Percentiles rank a stretch among this genome's conserved stretches.
Evolutionary conservation across 2,329 filamentous ascomycete genomes (phyloP).

Genomic region (Aspergillus amoenus): DNA sequence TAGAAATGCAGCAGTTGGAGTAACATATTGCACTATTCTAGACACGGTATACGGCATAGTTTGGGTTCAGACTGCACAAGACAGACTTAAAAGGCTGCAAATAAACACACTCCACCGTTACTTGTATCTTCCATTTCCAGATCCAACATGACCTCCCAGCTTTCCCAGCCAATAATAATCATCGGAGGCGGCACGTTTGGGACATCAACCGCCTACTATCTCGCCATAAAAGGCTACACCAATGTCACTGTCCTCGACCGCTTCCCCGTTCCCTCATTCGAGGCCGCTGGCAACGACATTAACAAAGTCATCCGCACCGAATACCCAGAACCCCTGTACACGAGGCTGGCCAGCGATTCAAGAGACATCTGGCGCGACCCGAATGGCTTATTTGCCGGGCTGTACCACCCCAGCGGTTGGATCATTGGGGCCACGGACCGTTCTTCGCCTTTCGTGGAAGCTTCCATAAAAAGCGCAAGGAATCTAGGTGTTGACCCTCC

Average conservation of each 20-base stretch:
- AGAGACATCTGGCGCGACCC: slow-evolving; percentile 59
- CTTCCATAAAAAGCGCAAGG: not conserved
- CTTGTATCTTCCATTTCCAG: no score
- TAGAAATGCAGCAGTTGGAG: not conserved
- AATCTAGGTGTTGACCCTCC: not conserved
- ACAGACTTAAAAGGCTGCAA: not conserved
- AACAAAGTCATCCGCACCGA: slow-evolving; percentile 62
- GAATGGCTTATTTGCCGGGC: slow-evolving; percentile 34
- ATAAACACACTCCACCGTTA: no score
- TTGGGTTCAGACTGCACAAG: no score
- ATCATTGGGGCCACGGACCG: slow-evolving; percentile 2
- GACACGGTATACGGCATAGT: not conserved
- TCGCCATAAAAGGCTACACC: slow-evolving; percentile 40
- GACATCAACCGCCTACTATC: slow-evolving; percentile 45
- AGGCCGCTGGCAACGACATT: slow-evolving; percentile 37
- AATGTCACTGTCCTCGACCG: slow-evolving; percentile 49
- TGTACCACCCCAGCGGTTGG: slow-evolving; percentile 39
- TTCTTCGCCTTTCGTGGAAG: not conserved
- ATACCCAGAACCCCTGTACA: slow-evolving; percentile 73
- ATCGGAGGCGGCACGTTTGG: slow-evolving; percentile 56
- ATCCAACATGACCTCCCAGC: not conserved
- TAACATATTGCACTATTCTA: not conserved
- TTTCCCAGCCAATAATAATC: slow-evolving; percentile 30
- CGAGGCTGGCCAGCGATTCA: slow-evolving; percentile 65
- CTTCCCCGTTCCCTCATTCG: slow-evolving; percentile 10